These are phyloP conservation scores for Fusarium graminum DNA, from an alignment of 2,329 filamentous ascomycete species.

Conservation along the genomic window DNA sequence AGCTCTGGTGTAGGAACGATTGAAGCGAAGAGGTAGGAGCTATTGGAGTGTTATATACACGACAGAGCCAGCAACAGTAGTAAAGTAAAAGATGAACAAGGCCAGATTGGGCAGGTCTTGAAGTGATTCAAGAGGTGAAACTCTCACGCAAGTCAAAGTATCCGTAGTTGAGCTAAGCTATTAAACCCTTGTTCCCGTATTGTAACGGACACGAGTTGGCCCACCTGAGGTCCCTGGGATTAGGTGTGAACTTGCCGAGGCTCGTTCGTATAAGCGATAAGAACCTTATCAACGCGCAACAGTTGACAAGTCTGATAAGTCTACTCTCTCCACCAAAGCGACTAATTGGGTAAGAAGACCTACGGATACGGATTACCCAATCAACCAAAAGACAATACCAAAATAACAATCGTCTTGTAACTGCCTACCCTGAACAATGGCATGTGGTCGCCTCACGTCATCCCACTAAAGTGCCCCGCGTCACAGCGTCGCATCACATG, in stretches of 20 bases:
- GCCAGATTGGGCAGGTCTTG: constrained; percentile 2
- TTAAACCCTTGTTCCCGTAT: background rate
- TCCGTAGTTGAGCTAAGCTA: no score
- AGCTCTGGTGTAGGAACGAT: background rate
- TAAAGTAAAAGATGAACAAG: background rate
- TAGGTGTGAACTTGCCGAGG: background rate
- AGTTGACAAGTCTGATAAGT: background rate
- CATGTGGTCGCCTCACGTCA: constrained; percentile 44
- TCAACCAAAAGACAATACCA: background rate
- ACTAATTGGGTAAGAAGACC: background rate
- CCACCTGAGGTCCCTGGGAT: background rate
- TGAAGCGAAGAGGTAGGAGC: background rate
- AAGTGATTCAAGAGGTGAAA: constrained; percentile 10
- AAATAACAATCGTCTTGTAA: constrained; percentile 2
- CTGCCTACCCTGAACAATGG: background rate
- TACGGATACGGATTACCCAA: background rate
- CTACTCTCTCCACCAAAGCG: background rate
- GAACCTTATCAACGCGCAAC: background rate
- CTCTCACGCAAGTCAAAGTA: background rate
- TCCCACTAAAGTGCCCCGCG: constrained; percentile 31
- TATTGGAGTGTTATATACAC: background rate
- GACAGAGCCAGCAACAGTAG: background rate
- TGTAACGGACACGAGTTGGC: background rate
- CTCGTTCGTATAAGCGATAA: background rate
- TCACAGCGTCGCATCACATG: constrained; percentile 44